Base-by-base conservation (phyloP, 2,329 filamentous ascomycete species). In the Clonostachys sp. region DNA sequence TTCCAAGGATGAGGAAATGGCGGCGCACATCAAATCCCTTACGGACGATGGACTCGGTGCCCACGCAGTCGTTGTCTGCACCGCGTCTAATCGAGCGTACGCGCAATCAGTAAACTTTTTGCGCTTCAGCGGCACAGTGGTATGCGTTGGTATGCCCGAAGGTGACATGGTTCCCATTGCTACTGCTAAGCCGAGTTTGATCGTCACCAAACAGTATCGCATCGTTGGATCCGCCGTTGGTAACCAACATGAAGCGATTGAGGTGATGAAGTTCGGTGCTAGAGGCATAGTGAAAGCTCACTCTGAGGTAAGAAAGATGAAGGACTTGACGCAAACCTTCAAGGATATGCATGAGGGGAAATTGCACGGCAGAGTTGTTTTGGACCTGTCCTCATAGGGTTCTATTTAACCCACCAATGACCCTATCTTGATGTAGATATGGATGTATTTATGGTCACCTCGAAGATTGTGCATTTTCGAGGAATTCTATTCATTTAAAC, bases 221-320 rank as follows among this genome's bases (percentile, higher is more conserved):
- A 74, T 80, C 48, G 67, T 72, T 5, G 75, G 73, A 6, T 73
- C 69, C 10, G 67, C 72, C 1, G 74, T 79, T 13, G 76, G 77
- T 1, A 78, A 72, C 45, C 65, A 73, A 40, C 62, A 65, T 45
- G 75, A 80, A 33, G 75, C 75, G 12, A 54, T 12, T 14, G 44
- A 45, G 44, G n/a, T 41, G 7, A n/a, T 45, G 12, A 38, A 36
- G 5, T 18, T 45, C 35, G 44, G 35, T 30, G 41, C 35, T 12
- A 35, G 44, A 6, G 44, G 44, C 2, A 18, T 45, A 16, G 24
- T 30, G 24, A 30, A 30, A 30, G 24, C 24, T 9, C 24, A 30
- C 24, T 30, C 24, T 30, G 24, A 30, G 24, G 24, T 30, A 30
- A 30, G 24, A 4, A 30, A 10, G 24, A 30, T 30, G 24, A 9